phyloP scores from a whole-genome alignment of 1,284 basidiomycete species.

The Boletus mariae region DNA sequence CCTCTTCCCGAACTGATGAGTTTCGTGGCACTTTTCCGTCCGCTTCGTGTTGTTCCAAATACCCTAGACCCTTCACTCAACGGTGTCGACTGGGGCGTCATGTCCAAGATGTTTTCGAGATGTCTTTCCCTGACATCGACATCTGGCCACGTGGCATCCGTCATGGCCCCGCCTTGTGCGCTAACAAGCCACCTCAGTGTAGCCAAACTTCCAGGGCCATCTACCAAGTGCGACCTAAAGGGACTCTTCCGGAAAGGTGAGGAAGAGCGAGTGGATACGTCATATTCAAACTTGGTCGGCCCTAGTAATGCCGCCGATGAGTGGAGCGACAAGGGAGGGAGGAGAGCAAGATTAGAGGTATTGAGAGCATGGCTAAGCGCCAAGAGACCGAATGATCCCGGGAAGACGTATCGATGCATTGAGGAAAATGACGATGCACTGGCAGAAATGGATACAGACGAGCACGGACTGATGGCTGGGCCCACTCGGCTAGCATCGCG shows the following conservation, averaged over 20 bases:
- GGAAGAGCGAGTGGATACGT: constrained; percentile 40
- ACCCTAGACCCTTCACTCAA: constrained; percentile 61
- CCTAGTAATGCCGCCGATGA: constrained; percentile 43
- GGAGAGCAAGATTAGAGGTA: constrained; percentile 41
- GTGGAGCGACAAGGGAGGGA: constrained; percentile 52
- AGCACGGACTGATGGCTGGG: background rate
- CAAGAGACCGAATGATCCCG: constrained; percentile 25
- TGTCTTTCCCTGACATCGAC: constrained; percentile 38
- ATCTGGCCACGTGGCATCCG: constrained; percentile 6
- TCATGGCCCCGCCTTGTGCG: constrained; percentile 25
- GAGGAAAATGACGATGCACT: background rate
- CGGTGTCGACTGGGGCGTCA: constrained; percentile 68
- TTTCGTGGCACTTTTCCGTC: constrained; percentile 78
- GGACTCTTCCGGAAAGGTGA: background rate
- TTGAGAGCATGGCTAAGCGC: constrained; percentile 43
- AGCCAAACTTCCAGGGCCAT: constrained; percentile 12
- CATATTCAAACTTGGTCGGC: constrained; percentile 58
- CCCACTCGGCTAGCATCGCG: background rate
- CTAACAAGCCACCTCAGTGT: constrained; percentile 12
- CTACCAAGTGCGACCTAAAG: constrained; percentile 5
- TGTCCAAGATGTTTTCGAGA: constrained; percentile 62
- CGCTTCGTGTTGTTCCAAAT: constrained; percentile 73
- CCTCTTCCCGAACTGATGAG: constrained; percentile 77
- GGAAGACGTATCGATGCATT: constrained; percentile 19
- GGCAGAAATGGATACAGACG: background rate